Evolutionary conservation across 2,329 filamentous ascomycete genomes (phyloP).

Genomic region (Aspergillus spinulosporus): DNA sequence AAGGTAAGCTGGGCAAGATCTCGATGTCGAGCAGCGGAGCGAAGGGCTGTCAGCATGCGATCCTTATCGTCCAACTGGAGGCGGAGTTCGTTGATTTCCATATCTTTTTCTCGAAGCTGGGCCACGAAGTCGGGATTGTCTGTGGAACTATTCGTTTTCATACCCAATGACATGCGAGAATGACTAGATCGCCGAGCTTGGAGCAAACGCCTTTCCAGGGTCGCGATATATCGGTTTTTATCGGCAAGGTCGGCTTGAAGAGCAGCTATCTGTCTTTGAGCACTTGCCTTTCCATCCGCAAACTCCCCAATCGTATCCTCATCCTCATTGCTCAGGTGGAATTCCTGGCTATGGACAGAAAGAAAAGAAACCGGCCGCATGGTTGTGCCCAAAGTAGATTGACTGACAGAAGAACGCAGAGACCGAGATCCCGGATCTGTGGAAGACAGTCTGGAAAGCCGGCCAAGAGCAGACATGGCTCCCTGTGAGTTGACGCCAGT

Average conservation of each 20-base stretch:
- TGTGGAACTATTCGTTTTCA: conserved; percentile 65
- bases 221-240: conserved; percentile 94
- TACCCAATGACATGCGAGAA: conserved; percentile 76
- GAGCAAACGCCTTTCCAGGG: conserved; percentile 84
- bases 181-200: conserved; percentile 90
- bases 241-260: conserved; percentile 93
- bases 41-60: conserved; percentile 83
- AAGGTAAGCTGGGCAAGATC: conserved; percentile 69
- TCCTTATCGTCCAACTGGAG: conserved; percentile 92
- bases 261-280: conserved; percentile 84
- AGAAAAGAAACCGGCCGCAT: conserved; percentile 68
- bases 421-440: conserved; percentile 52
- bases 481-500: conserved; percentile 84
- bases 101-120: conserved; percentile 81
- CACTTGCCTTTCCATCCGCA: conserved; percentile 79
- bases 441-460: conserved; percentile 61
- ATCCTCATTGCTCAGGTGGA: conserved; percentile 43
- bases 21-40: conserved; percentile 79
- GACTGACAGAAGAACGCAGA: conserved; percentile 68
- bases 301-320: conserved; percentile 76
- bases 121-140: conserved; percentile 75
- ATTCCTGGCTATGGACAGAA: conserved; percentile 54
- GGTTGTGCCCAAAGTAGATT: conserved; percentile 59
- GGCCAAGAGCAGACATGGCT: conserved; percentile 67
- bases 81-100: conserved; percentile 87